Evolutionary conservation across 352 stramenopile genomes (phyloP), one percentile per base, ranked within the genome.

Genomic region (Pythium biforme): DNA sequence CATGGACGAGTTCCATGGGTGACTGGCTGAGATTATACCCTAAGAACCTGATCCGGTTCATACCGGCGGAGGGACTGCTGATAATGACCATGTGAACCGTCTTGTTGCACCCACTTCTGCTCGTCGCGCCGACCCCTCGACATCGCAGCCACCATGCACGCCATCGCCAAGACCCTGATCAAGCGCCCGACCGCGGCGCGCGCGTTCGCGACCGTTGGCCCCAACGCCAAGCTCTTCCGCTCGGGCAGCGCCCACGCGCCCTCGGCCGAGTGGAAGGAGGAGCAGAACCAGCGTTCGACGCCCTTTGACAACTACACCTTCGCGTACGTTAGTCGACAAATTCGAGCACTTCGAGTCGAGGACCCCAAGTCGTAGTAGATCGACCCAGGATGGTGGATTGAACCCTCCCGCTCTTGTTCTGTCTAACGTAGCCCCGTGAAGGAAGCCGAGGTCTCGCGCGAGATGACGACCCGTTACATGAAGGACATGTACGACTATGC

Each of bases 401-500:
- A 43, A 43, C 37, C 37, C 14, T 12, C n/a, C 6, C n/a, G 14
- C 17, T 45, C 6, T 39, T 49, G 33, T 57, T 43, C 31, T 64
- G 27, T 62, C 10, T 12, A 2, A 20, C 22, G 50, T 46, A 85
- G 74, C n/a, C 78, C 78, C 17, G 74, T 88, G 37, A 83, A 85
- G 68, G 78, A 88, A 68, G 72, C 78, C 22, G 72, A 85, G 41
- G 74, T 88, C 52, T 88, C 78, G 59, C 78, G 78, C 55, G 78
- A 85, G 66, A 88, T 88, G 78, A 88, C 78, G 34, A 88, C 76
- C 31, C 76, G 78, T 22, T 88, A 88, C 70, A 83, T 88, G 72
- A 88, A 88, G 76, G 78, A 88, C 63, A 72, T 88, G 76, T 85
- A 88, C 74, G 76, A 85, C 65, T 86, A 81, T 69, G 78, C 78